These are phyloP conservation scores for Phytophthora tentaculata DNA, from an alignment of 352 stramenopile species.

Conservation along the genomic window DNA sequence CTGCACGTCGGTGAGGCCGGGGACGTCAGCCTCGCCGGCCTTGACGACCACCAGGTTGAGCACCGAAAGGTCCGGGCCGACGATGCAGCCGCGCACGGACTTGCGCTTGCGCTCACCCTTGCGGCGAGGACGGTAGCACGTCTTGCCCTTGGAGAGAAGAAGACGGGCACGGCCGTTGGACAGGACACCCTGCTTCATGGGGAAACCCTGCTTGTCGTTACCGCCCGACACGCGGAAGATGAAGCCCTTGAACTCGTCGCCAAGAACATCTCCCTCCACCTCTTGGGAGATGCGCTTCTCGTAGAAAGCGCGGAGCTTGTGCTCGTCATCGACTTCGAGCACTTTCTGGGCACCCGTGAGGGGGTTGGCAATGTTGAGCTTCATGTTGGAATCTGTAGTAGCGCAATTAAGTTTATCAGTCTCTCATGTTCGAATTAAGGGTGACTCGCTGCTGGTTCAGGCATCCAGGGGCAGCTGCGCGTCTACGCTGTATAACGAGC, in stretches of 20 bases:
- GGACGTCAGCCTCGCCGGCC: conserved; percentile 95
- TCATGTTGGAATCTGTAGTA: conserved; percentile 79
- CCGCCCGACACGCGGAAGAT: conserved; percentile 98
- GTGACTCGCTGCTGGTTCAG: background rate
- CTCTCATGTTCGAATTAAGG: background rate
- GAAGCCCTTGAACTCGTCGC: conserved; percentile 99
- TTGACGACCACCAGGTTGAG: conserved; percentile 99
- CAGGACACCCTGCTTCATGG: conserved; percentile 99
- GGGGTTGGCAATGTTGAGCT: conserved; percentile 99
- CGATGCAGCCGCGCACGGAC: conserved; percentile 99
- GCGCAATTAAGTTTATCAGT: conserved; percentile 4
- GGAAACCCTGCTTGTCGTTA: conserved; percentile 99
- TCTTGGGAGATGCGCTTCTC: conserved; percentile 99
- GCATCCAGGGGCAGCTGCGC: background rate
- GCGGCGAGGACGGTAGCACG: conserved; percentile 95
- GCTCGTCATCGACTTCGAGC: conserved; percentile 99
- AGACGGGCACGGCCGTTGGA: conserved; percentile 98
- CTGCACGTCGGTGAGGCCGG: conserved; percentile 97
- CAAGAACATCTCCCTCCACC: conserved; percentile 97
- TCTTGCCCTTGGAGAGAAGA: conserved; percentile 97
- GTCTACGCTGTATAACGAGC: background rate
- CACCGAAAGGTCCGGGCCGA: conserved; percentile 98
- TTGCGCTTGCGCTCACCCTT: conserved; percentile 99
- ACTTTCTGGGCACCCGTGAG: conserved; percentile 98
- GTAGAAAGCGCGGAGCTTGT: conserved; percentile 99